Base-by-base conservation (phyloP, 805 yeast genomes). In the Helenozyma rhizophorensis region DNA sequence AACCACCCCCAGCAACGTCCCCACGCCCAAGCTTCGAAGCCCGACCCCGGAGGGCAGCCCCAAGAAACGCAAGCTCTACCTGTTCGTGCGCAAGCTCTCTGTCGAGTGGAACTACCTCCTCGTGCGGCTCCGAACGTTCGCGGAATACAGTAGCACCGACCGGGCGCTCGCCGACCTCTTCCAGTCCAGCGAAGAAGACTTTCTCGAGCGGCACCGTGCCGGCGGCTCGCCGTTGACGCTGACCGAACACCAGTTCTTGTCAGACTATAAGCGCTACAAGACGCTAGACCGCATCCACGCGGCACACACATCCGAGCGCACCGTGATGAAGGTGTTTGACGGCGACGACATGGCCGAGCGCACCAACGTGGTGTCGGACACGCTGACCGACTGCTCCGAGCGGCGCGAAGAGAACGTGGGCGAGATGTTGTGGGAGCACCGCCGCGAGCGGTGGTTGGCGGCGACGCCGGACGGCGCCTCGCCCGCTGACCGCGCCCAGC, bases 381-480 rank as follows among this genome's bases (percentile, higher is more conserved):
- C 19, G 19, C 19, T 17, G 19, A 17, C 19, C 19, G 7, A 6
- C 7, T 17, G 7, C 7, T 8, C 8, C 7, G 19, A 8, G 7
- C 5, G 18, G 21, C 34, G 16, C 9, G 27, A 25, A 17, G 35
- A 26, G 11, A 55, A 58, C 28, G 60, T 68, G 3, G 93, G 87
- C 7, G 71, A 72, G 25, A 60, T 59, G 9, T 66, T 83, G 27
- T 89, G 96, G 96, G 72, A 74, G 32, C 58, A 66, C 28, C 75
- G 87, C 37, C 70, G 95, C 36, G 54, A 62, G 7, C 70, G 76
- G 37, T 89, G 97, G 97, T 53, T 74, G 13, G 50, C 56, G 18
- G 63, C 68, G n/a, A n/a, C n/a, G n/a, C n/a, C n/a, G n/a, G n/a
- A n/a, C n/a, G 48, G 62, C 3, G 45, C 33, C 7, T 43, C 42